Evolutionary conservation across 129 eudicot genomes (phyloP).

Genomic region (Heracleum sosnowskyi): DNA sequence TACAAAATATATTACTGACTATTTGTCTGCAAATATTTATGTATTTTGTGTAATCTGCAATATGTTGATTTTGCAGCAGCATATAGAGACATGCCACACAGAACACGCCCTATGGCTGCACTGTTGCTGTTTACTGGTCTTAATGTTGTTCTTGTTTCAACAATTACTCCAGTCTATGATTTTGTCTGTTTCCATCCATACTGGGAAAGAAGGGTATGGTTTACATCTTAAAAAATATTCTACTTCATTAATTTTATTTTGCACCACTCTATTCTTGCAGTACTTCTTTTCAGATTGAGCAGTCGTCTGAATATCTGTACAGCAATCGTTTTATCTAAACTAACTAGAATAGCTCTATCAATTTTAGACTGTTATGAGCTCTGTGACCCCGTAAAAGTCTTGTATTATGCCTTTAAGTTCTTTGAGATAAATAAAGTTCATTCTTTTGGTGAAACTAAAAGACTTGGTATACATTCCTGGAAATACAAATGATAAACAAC

Average conservation of each 20-base stretch:
- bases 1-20: background rate
- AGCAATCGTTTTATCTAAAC: background rate
- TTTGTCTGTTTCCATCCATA: slow-evolving; percentile 86
- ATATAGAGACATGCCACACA: slow-evolving; percentile 64
- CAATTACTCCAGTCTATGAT: slow-evolving; percentile 82
- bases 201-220: slow-evolving; percentile 89
- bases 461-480: background rate
- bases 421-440: background rate
- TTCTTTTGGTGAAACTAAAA: background rate
- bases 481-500: background rate
- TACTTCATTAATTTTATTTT: background rate
- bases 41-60: background rate
- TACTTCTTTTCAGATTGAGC: background rate
- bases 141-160: slow-evolving; percentile 66
- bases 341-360: background rate
- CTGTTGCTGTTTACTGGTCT: slow-evolving; percentile 79
- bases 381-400: background rate
- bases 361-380: background rate
- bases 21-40: background rate
- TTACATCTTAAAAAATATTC: slow-evolving; percentile 6
- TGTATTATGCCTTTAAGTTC: background rate
- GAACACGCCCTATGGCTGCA: slow-evolving; percentile 85
- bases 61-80: background rate
- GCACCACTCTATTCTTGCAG: background rate
- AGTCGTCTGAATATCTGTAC: background rate